Evolutionary conservation across 2,329 filamentous ascomycete species (phyloP).

Genomic region (Fusarium proliferatum): DNA sequence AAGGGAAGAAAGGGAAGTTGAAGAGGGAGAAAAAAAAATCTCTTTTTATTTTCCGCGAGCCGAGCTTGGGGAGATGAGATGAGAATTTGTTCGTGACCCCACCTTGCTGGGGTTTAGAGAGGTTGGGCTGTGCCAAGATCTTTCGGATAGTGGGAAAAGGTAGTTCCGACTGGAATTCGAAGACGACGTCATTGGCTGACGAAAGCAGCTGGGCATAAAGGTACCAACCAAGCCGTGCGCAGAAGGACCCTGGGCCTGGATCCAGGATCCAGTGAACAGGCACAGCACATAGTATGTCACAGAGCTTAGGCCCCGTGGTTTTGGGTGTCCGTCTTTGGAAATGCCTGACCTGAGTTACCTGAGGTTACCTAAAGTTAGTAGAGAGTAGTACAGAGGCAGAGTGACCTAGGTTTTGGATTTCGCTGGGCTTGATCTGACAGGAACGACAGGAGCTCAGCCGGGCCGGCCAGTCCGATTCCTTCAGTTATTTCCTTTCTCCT

Average conservation of each 20-base stretch:
- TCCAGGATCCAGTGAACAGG: constrained; percentile 10
- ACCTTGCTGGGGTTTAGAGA: constrained; percentile 41
- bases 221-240: constrained; percentile 15
- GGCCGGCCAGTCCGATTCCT: constrained; percentile 28
- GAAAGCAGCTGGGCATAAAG: constrained; percentile 32
- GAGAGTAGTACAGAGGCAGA: not conserved
- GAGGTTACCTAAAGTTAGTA: not conserved
- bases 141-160: constrained; percentile 14
- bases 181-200: constrained; percentile 45
- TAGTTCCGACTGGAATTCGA: constrained; percentile 19
- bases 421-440: constrained; percentile 17
- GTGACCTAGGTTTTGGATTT: constrained; percentile 24
- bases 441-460: constrained; percentile 3
- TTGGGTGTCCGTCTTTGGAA: constrained; percentile 25
- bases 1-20: constrained; percentile 19
- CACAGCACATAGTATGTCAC: constrained; percentile 7
- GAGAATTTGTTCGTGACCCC: constrained; percentile 48
- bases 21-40: constrained; percentile 33
- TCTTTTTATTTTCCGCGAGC: constrained; percentile 41
- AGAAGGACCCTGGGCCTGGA: constrained; percentile 37
- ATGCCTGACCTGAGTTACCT: constrained; percentile 6
- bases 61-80: constrained; percentile 43
- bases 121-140: constrained; percentile 41
- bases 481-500: constrained; percentile 6
- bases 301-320: constrained; percentile 12